Evolutionary conservation across 305 asterid species (phyloP).

Genomic region (Solanum hybrid): DNA sequence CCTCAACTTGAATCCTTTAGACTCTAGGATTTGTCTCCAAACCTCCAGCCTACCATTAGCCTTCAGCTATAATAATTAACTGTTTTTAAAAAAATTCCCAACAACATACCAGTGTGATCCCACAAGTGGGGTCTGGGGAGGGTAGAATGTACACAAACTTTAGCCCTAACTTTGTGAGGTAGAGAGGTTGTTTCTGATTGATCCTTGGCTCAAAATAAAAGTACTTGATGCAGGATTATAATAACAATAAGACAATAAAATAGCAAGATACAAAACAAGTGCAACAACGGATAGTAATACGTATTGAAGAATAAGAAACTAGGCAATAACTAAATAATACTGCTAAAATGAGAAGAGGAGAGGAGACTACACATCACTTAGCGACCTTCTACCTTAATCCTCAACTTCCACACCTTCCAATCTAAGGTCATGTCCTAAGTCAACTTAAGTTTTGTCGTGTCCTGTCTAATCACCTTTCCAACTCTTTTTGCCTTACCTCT

Average conservation of each 20-base stretch:
- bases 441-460: background rate
- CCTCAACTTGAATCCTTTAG: background rate
- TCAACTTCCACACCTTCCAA: background rate
- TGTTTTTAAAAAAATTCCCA: background rate
- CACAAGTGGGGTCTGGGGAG: background rate
- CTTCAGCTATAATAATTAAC: background rate
- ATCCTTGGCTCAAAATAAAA: background rate
- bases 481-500: background rate
- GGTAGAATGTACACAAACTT: background rate
- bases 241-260: background rate
- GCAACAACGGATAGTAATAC: background rate
- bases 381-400: background rate
- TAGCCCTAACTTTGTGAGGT: background rate
- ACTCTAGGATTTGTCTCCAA: background rate
- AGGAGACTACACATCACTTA: background rate
- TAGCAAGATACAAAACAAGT: background rate
- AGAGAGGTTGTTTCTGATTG: background rate
- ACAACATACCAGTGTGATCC: background rate
- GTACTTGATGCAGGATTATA: background rate
- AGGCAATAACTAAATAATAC: background rate
- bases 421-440: background rate
- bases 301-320: background rate
- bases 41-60: background rate
- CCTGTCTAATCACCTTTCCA: background rate
- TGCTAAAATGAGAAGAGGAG: background rate